Conservation (phyloP, 495 filamentous ascomycete species). For the Neurospora sp. region DNA sequence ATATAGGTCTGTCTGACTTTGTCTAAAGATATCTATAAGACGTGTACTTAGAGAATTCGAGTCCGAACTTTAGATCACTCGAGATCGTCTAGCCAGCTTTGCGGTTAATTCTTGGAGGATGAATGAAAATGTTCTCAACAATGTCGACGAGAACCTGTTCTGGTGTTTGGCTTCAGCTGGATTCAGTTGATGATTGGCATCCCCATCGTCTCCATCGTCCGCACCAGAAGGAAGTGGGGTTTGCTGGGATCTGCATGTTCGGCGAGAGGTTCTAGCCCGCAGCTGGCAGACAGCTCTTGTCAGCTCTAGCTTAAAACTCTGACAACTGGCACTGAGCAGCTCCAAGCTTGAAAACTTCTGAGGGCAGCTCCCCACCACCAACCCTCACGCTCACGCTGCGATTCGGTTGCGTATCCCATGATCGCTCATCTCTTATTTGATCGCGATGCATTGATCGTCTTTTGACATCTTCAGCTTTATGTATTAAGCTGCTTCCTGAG, state of each 20-base stretch:
- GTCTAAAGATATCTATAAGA: not conserved
- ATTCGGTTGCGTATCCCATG: not conserved
- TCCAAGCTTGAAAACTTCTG: not conserved
- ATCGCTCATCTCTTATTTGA: not conserved
- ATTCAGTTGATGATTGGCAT: not conserved
- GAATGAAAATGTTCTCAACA: not conserved
- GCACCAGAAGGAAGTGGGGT: not conserved
- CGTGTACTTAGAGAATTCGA: too few species aligned
- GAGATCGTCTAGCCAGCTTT: not conserved
- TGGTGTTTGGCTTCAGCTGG: not conserved
- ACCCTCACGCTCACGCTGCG: not conserved
- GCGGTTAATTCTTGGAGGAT: not conserved
- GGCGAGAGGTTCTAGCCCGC: not conserved
- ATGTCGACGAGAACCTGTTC: not conserved
- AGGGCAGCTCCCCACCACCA: not conserved
- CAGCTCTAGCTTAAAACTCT: not conserved
- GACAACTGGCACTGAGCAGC: not conserved
- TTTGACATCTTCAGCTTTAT: not conserved
- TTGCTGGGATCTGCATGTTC: not conserved
- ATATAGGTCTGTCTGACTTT: not conserved
- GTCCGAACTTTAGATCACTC: not conserved
- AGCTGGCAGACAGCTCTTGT: not conserved
- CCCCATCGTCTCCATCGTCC: not conserved
- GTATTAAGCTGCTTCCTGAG: not conserved
- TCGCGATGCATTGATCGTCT: not conserved